These are phyloP conservation scores for Chaetomium sp. DNA, from an alignment of 2,329 filamentous ascomycete genomes.

Conservation along the genomic window DNA sequence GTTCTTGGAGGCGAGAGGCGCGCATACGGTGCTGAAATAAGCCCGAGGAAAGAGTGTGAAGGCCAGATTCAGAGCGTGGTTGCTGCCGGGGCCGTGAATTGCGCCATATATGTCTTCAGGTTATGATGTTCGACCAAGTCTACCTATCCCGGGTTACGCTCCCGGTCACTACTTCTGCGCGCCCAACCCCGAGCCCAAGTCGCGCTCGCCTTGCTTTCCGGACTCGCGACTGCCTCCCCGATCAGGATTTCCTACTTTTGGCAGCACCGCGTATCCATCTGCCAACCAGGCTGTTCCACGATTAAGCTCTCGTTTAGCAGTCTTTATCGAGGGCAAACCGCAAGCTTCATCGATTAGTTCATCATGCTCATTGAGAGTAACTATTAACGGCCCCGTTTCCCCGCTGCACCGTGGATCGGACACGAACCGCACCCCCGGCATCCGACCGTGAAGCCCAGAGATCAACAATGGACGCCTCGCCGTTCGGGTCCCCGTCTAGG, in stretches of 20 bases:
- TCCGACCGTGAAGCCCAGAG: neutral
- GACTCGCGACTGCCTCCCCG: conserved; percentile 8
- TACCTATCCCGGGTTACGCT: neutral
- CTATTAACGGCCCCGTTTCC: neutral
- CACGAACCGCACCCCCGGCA: neutral
- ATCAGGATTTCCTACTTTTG: neutral
- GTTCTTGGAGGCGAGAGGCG: conserved; percentile 85
- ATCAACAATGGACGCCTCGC: conserved; percentile 11
- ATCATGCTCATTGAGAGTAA: conserved; percentile 1
- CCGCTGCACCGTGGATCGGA: neutral
- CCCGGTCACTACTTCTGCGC: neutral
- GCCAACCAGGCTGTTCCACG: neutral
- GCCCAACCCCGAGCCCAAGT: neutral
- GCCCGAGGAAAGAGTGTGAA: neutral
- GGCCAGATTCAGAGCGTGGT: neutral
- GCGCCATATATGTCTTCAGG: neutral
- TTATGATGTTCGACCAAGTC: neutral
- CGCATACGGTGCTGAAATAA: conserved; percentile 90
- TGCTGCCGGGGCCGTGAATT: neutral
- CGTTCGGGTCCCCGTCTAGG: neutral
- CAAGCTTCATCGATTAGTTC: neutral
- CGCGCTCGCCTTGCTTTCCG: neutral
- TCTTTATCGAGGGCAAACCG: neutral
- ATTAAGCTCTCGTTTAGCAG: neutral
- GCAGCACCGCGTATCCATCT: neutral